Conservation (phyloP, 257 asterid genomes). For the Forsythia suspensa region DNA sequence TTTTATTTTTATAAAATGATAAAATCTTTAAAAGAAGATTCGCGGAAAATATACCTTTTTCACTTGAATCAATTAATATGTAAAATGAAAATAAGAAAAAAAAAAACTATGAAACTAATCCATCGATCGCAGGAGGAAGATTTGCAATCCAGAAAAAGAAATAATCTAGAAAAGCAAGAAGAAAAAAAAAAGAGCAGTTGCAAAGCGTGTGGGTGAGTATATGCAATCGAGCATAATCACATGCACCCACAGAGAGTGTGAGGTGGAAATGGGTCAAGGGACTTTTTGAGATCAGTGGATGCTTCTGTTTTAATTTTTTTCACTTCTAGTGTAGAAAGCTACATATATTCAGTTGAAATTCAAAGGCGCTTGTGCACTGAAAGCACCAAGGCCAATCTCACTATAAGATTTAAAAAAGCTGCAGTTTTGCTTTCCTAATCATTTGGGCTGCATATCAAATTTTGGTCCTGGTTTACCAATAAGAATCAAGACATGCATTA, state of each 20-base stretch:
- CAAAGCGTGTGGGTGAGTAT: neutral
- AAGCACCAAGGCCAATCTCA: neutral
- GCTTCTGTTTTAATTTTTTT: neutral
- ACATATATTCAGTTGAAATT: neutral
- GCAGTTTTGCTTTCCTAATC: constrained; percentile 8
- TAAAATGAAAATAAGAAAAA: neutral
- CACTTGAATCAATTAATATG: neutral
- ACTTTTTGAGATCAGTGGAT: neutral
- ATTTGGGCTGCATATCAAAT: neutral
- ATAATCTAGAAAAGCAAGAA: neutral
- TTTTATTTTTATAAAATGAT: too few species aligned
- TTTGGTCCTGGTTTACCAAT: constrained; percentile 9
- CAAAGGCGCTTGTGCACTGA: neutral
- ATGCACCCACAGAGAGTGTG: neutral
- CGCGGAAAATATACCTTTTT: neutral
- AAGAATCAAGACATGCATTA: neutral
- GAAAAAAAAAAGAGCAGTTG: neutral
- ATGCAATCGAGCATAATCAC: neutral
- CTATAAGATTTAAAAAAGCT: constrained; percentile 8
- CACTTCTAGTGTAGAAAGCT: neutral
- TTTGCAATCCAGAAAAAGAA: neutral
- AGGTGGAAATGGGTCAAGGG: neutral
- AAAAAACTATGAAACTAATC: neutral
- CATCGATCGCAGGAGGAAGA: neutral
- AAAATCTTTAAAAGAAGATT: neutral